These are phyloP conservation scores for Solanum medicagineum DNA, from an alignment of 257 asterid species.

Conservation along the genomic window DNA sequence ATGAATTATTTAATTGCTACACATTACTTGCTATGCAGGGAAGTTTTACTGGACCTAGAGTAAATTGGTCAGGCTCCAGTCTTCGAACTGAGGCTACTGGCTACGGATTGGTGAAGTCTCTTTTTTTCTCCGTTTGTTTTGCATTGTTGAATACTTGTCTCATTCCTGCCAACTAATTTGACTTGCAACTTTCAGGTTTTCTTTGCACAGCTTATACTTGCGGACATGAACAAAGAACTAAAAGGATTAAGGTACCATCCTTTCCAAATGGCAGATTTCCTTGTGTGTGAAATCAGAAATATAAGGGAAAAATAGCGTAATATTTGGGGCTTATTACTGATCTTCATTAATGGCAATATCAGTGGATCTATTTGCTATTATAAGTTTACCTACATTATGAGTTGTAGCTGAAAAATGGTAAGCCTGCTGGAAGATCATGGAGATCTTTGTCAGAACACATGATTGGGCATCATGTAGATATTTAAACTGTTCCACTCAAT, in stretches of 20 bases:
- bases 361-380: background rate
- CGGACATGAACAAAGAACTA: slow-evolving; percentile 95
- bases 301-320: background rate
- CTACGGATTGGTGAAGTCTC: slow-evolving; percentile 74
- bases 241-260: slow-evolving; percentile 82
- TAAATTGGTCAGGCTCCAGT: slow-evolving; percentile 96
- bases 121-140: background rate
- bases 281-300: background rate
- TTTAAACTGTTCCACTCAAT: background rate
- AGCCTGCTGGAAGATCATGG: background rate
- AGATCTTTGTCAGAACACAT: background rate
- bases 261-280: background rate
- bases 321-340: background rate
- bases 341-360: background rate
- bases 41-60: slow-evolving; percentile 94
- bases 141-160: background rate
- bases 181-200: slow-evolving; percentile 55
- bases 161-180: slow-evolving; percentile 3
- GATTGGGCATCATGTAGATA: background rate
- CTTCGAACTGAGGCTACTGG: slow-evolving; percentile 99
- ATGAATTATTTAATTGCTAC: background rate
- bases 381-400: background rate
- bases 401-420: background rate
- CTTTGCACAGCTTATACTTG: slow-evolving; percentile 91
- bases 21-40: slow-evolving; percentile 45